Evolutionary conservation across 2,329 filamentous ascomycete species (phyloP), one percentile per base, ranked within the genome.

Genomic region (Bipolaris bicolor): DNA sequence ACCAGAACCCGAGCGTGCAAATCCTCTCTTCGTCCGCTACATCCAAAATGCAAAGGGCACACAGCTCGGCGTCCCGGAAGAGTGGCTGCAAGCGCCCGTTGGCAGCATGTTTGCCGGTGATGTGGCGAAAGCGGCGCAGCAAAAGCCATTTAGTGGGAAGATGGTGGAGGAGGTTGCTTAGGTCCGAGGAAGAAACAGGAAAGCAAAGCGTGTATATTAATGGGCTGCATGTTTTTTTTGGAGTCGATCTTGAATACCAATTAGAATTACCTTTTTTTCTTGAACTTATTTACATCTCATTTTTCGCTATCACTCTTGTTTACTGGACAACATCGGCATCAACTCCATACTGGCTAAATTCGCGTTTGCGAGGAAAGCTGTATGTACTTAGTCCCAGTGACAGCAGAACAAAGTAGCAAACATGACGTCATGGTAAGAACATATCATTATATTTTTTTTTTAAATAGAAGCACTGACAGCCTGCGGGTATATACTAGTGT

Each of bases 11-110:
- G 78, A 80, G 36, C 84, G 79, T 61, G 79, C 87, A 0, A 82
- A 86, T 59, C 82, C 88, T 1, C 78, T 87, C 7, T 89, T 89
- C 62, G 81, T 90, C 20, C 84, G 90, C 56, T 93, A 90, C 85
- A 80, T 90, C 50, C 91, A 86, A 75, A 90, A 79, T 68, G 65
- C 62, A 22, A 80, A 84, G 18, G 89, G 90, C 9, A 86, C 81
- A 59, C 77, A 80, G 3, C 77, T 93, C 7, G 86, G 82, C 22
- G 84, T 92, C 10, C 88, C 90, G 0, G 82, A 84, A 4, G 89
- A 91, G 68, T 88, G 91, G 80, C 71, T 92, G 26, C 81, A 82
- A 9, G 83, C 83, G 0, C 89, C 89, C 0, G 79, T 81, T 0
- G 90, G 90, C 3, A 78, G 74, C 33, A 73, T 89, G 4, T 90